Evolutionary conservation across 345 rosid genomes (phyloP).

Genomic region (Theobroma cacao): DNA sequence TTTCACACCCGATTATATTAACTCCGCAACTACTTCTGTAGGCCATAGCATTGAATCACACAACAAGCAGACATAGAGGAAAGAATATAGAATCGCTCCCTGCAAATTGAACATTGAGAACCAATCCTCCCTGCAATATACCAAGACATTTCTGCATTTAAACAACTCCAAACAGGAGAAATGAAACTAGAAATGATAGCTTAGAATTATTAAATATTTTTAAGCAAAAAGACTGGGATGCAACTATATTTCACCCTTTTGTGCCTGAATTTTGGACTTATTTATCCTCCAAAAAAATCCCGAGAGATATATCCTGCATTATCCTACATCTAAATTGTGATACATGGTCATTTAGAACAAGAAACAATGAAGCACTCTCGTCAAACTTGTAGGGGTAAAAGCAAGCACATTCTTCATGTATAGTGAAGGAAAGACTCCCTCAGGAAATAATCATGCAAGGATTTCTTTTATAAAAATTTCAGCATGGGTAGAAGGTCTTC

Average conservation of each 20-base stretch:
- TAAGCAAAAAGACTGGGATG: not conserved
- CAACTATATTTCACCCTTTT: not conserved
- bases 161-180: not conserved
- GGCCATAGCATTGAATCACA: not conserved
- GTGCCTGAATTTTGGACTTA: not conserved
- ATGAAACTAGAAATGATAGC: not conserved
- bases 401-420: not conserved
- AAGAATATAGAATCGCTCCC: not conserved
- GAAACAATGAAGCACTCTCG: not conserved
- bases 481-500: not conserved
- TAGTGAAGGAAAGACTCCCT: not conserved
- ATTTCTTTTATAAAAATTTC: not conserved
- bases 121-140: not conserved
- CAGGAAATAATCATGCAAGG: not conserved
- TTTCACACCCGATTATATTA: not conserved
- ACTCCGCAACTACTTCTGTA: not conserved
- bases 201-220: not conserved
- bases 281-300: not conserved
- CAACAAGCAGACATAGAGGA: not conserved
- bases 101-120: not conserved
- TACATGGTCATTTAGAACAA: not conserved
- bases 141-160: not conserved
- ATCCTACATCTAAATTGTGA: not conserved
- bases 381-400: not conserved
- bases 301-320: not conserved